phyloP scores from a whole-genome alignment of 495 filamentous ascomycete species.

The Penicillium roqueforti region DNA sequence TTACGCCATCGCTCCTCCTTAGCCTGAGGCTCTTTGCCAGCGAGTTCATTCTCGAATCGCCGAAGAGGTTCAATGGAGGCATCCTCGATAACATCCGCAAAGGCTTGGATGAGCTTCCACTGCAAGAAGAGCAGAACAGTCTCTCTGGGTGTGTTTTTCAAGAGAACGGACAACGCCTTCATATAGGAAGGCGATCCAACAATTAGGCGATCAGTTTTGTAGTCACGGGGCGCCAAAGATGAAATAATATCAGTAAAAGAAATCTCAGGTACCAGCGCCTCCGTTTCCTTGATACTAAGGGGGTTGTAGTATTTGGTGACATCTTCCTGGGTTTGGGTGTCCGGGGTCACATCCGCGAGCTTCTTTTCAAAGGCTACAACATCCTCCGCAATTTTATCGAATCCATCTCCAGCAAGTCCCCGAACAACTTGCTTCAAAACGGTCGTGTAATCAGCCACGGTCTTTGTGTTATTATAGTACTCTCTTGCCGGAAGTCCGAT shows the following conservation, averaged over 20 bases:
- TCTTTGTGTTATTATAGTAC: constrained; percentile 56
- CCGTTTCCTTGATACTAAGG: constrained; percentile 47
- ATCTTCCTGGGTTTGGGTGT: constrained; percentile 53
- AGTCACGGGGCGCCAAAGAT: constrained; percentile 47
- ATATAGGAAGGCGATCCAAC: constrained; percentile 56
- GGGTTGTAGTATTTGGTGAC: constrained; percentile 61
- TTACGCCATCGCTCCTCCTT: constrained; percentile 66
- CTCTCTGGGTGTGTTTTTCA: constrained; percentile 45
- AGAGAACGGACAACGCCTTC: constrained; percentile 43
- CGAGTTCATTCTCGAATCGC: constrained; percentile 54
- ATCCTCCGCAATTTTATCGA: constrained; percentile 31
- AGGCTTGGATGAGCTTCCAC: constrained; percentile 57
- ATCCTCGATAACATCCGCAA: constrained; percentile 51
- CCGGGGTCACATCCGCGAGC: constrained; percentile 56
- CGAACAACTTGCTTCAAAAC: constrained; percentile 45
- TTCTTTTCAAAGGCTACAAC: constrained; percentile 58
- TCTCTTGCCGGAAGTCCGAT: constrained; percentile 62
- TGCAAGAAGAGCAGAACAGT: constrained; percentile 53
- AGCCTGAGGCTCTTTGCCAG: constrained; percentile 59
- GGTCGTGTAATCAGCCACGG: constrained; percentile 48
- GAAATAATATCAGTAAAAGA: constrained; percentile 51
- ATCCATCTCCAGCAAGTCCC: constrained; percentile 24
- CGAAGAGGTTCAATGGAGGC: constrained; percentile 53
- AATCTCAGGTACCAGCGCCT: constrained; percentile 51
- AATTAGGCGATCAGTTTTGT: constrained; percentile 51